Base-by-base conservation (phyloP, 352 stramenopile species). In the Lagenidium sp. region DNA sequence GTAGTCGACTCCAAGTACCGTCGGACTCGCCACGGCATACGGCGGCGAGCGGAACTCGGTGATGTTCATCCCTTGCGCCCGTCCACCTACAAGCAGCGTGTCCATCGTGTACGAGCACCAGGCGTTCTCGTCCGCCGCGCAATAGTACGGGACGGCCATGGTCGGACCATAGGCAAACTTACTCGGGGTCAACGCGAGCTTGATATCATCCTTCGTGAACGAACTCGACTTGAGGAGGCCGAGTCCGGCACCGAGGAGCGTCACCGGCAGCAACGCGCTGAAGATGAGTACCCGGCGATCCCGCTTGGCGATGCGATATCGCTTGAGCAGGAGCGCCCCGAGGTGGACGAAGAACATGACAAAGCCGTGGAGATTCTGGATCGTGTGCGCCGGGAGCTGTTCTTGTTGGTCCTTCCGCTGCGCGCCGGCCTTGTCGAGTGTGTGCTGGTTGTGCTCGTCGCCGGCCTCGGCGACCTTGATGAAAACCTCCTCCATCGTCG, bases 261-360 rank as follows among this genome's bases (percentile, higher is more conserved):
- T 48, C 5, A 97, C 56, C 8, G 79, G 81, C 20, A 95, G 54
- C 2, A 85, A 20, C 3, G 80, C 56, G 46, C 82, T 71, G 47
- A 82, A 92, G 23, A 93, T 61, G 52, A 95, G 83, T 22, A 94
- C 80, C 48, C 94, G 91, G 15, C 89, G 90, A 58, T 98, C 93
- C 30, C 93, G 70, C 39, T 83, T 81, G 23, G 95, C 95, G 35
- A 96, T 92, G 4, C 78, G 69, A 29, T 89, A 83, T 13, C 93
- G 68, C 46, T 98, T 98, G 23, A 72, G 51, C 39, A 97, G 79
- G 35, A 97, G 59, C 25, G 88, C 88, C 28, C 55, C 52, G 36
- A 97, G 67, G 50, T 97, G 90, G 19, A 76, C 66, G 20, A 71
- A 60, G 63, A 98, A 98, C 25, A 61, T 53, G 12, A 30, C 22